A percentile compares a stretch with the other conserved stretches of the same genome.
These are phyloP conservation scores for Tetrapyrgos nigripes DNA, from an alignment of 1,284 basidiomycete species.

Conservation along the genomic window DNA sequence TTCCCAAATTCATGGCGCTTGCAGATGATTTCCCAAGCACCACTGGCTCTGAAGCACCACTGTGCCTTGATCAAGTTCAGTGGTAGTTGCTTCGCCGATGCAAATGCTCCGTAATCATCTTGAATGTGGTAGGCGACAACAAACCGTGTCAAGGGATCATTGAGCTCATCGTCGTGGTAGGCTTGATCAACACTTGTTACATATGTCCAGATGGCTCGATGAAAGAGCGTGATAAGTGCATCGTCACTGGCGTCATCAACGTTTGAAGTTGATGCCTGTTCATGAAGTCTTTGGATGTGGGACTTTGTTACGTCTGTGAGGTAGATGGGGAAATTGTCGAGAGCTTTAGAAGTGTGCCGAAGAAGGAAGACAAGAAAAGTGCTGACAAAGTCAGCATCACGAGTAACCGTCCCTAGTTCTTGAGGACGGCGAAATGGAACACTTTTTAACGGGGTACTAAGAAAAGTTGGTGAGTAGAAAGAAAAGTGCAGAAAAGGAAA, in stretches of 20 bases:
- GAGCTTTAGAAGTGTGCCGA: not conserved
- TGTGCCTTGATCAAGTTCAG: not conserved
- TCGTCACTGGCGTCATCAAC: not conserved
- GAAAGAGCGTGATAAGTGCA: not conserved
- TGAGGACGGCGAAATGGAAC: slow-evolving; percentile 5
- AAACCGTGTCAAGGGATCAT: not conserved
- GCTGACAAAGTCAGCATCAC: not conserved
- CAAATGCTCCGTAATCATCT: not conserved
- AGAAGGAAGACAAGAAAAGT: slow-evolving; percentile 7
- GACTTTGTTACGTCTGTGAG: not conserved
- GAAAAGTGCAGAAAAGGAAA: not conserved
- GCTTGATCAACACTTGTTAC: not conserved
- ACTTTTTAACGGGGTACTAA: not conserved
- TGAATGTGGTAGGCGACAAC: not conserved
- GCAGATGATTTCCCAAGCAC: not conserved
- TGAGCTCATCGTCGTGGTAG: not conserved
- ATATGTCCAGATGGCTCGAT: not conserved
- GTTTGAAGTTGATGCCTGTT: not conserved
- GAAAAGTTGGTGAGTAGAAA: not conserved
- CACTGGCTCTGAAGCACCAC: slow-evolving; percentile 10
- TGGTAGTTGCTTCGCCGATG: not conserved
- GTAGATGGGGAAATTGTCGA: not conserved
- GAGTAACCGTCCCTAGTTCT: not conserved
- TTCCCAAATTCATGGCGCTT: not conserved
- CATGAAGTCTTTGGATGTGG: not conserved